Base-by-base conservation (phyloP, 2,329 filamentous ascomycete species). In the Sporothrix variecibatus region DNA sequence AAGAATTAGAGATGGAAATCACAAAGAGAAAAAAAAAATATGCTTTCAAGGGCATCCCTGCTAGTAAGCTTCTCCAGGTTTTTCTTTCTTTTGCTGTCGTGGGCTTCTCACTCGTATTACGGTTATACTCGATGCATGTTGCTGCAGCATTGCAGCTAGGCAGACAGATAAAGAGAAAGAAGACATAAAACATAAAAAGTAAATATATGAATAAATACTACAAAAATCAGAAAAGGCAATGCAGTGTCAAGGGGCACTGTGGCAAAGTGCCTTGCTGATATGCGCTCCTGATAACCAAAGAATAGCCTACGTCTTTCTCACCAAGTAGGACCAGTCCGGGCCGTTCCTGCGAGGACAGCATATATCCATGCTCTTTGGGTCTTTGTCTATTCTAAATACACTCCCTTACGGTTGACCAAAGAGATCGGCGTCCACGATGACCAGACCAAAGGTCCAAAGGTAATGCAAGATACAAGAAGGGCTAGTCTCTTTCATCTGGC, bases 101-200 rank as follows among this genome's bases (percentile, higher is more conserved):
- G 1, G 34, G 34, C 20, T 11, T 28, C 26, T 51, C 43, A n/a
- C 9, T 34, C 43, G 26, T 51, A 51, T 23, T 11, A 12, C 51
- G 20, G 9, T 28, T 38, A 23, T 38, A 40, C 26, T 5, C 15
- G 28, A 9, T 53, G 46, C 20, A 56, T 38, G 20, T 64, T 23
- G 28, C 70, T 64, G 70, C 38, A 58, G 34, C 51, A 15, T 72
- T 49, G 58, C 31, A 38, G 58, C 58, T 53, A 62, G 62, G 71
- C 71, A 68, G 65, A 68, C 65, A 68, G 43, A 51, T 51, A 53
- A 53, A 51, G 8, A n/a, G 12, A 8, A 62, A 38, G 3, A 38
- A 31, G n/a, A 46, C 17, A n/a, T 9, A 56, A 8, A 67, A 64
- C 12, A 17, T 11, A 28, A 51, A 40, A 20, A 31, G 0, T 23